These are phyloP conservation scores for Quercus cerris DNA, from an alignment of 306 rosid species.

Conservation along the genomic window DNA sequence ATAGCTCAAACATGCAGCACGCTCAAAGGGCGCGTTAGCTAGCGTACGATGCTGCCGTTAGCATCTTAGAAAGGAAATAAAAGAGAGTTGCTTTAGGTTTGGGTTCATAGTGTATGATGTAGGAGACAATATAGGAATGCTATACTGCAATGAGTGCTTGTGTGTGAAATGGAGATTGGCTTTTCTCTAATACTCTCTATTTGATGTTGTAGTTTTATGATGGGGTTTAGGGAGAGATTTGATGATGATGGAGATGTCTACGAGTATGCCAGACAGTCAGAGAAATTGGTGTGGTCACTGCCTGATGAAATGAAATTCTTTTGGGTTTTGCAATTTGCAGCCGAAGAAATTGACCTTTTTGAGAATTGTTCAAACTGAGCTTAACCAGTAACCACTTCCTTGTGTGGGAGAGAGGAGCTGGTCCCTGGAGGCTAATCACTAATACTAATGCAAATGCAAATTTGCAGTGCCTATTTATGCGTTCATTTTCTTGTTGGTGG, in stretches of 20 bases:
- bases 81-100: background rate
- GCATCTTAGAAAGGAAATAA: background rate
- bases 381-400: background rate
- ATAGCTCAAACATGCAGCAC: conserved; percentile 24
- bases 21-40: conserved; percentile 35
- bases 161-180: too few species aligned
- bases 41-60: background rate
- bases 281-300: conserved; percentile 15
- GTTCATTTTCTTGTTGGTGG: too few species aligned
- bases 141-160: too few species aligned
- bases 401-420: too few species aligned
- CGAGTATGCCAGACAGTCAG: background rate
- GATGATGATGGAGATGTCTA: conserved; percentile 28
- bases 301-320: conserved; percentile 15
- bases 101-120: too few species aligned
- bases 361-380: conserved; percentile 17
- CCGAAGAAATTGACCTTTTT: conserved; percentile 30
- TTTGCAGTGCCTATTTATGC: background rate
- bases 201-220: too few species aligned
- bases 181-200: too few species aligned
- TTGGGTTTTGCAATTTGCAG: conserved; percentile 33
- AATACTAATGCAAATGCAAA: too few species aligned
- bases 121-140: too few species aligned
- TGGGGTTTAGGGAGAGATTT: background rate
- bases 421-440: too few species aligned